Evolutionary conservation across 495 filamentous ascomycete genomes (phyloP).

Genomic region (Oidiodendron maius): DNA sequence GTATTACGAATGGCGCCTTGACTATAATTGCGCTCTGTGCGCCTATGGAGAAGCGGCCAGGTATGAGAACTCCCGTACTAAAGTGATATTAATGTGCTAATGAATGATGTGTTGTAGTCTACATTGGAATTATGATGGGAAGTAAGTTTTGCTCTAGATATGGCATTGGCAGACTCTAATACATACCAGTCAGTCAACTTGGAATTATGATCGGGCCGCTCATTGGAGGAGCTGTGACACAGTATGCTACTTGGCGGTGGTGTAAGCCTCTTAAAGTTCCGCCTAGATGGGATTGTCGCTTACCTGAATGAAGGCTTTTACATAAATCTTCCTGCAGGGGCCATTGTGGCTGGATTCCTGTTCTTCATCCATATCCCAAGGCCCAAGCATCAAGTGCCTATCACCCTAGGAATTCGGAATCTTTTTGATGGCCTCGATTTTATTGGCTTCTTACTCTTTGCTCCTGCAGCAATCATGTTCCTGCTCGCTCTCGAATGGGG

Average conservation of each 20-base stretch:
- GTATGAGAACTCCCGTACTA: constrained; percentile 30
- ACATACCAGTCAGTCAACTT: constrained; percentile 33
- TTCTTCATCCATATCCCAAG: constrained; percentile 44
- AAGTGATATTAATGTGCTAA: not conserved
- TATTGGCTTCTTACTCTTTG: constrained; percentile 35
- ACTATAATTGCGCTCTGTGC: constrained; percentile 44
- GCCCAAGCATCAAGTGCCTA: not conserved
- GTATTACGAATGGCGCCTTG: constrained; percentile 45
- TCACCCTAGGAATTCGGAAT: not conserved
- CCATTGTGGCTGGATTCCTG: constrained; percentile 36
- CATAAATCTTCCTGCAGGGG: constrained; percentile 59
- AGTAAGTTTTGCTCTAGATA: no score
- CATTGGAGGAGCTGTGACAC: constrained; percentile 58
- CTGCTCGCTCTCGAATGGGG: constrained; percentile 43
- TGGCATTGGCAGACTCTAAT: no score
- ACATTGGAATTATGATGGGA: constrained; percentile 50
- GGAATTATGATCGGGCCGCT: constrained; percentile 44
- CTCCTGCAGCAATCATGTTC: constrained; percentile 30
- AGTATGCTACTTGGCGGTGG: constrained; percentile 43
- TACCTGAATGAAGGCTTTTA: constrained; percentile 41
- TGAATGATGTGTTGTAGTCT: constrained; percentile 48
- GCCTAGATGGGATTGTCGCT: not conserved
- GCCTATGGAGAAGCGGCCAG: constrained; percentile 39
- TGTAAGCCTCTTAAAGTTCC: constrained; percentile 24
- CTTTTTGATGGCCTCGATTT: constrained; percentile 40